Evolutionary conservation across 192 early-diverging fungal genomes (phyloP).

Genomic region (Ramicandelaber brevisporus): DNA sequence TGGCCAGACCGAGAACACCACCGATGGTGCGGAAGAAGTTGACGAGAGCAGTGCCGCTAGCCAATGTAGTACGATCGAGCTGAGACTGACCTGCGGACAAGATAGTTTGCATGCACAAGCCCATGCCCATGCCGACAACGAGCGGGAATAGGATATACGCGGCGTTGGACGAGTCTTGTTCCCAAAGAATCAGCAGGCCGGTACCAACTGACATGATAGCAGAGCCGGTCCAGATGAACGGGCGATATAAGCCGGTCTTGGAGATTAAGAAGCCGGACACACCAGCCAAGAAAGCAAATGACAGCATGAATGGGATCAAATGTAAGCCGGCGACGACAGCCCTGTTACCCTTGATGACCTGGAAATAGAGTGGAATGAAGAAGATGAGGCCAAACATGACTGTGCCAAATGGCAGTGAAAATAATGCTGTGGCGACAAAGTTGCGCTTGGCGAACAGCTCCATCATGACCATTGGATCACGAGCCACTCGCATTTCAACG

Average conservation of each 20-base stretch:
- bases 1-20: constrained; percentile 21
- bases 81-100: constrained; percentile 38
- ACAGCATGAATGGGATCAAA: constrained; percentile 33
- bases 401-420: neutral
- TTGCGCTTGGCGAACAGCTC: constrained; percentile 21
- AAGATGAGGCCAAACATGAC: constrained; percentile 21
- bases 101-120: constrained; percentile 39
- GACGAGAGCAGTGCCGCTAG: constrained; percentile 27
- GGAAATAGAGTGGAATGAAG: constrained; percentile 23
- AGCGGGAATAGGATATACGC: constrained; percentile 28
- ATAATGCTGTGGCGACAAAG: neutral
- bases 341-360: constrained; percentile 26
- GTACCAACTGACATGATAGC: constrained; percentile 33
- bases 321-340: constrained; percentile 38
- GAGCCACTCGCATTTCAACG: constrained; percentile 27
- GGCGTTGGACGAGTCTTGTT: constrained; percentile 14
- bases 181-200: constrained; percentile 29
- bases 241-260: constrained; percentile 17
- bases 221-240: constrained; percentile 28
- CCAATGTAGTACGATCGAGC: constrained; percentile 27
- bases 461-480: constrained; percentile 1
- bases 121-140: constrained; percentile 44
- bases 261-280: constrained; percentile 24
- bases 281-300: constrained; percentile 25
- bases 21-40: constrained; percentile 36